Evolutionary conservation across 129 eudicot species (phyloP).

Genomic region (Flaveria robusta): DNA sequence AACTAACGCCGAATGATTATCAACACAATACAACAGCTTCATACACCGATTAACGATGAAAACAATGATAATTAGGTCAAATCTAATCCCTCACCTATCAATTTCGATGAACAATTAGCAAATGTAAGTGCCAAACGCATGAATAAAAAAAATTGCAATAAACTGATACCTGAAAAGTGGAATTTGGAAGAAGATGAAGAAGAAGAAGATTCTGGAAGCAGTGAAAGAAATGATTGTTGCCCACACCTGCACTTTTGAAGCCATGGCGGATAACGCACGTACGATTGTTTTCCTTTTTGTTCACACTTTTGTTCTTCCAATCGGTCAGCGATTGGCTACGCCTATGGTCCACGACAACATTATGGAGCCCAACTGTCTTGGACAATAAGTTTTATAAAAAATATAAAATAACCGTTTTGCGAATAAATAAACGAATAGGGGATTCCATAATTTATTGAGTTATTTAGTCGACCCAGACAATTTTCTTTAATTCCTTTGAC

Average conservation of each 20-base stretch:
- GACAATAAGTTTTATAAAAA: background rate
- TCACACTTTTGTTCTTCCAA: conserved; percentile 8
- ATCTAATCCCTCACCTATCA: background rate
- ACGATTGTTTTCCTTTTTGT: background rate
- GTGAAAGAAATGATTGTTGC: conserved; percentile 39
- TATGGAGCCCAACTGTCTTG: conserved; percentile 13
- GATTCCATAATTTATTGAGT: background rate
- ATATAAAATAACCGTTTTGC: conserved; percentile 15
- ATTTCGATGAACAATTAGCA: conserved; percentile 13
- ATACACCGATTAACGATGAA: background rate
- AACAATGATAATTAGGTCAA: conserved; percentile 18
- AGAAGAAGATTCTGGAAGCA: conserved; percentile 53
- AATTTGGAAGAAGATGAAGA: conserved; percentile 60
- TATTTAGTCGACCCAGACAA: no score
- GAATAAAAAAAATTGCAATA: background rate
- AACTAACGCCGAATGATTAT: background rate
- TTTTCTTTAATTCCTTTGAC: no score
- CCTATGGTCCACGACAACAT: conserved; percentile 23
- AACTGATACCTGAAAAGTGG: conserved; percentile 69
- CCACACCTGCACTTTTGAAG: conserved; percentile 42
- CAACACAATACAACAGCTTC: conserved; percentile 1
- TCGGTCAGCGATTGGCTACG: background rate
- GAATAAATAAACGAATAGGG: background rate
- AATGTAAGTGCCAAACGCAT: background rate
- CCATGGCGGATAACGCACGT: conserved; percentile 38